These are phyloP conservation scores for Ustilago hordei DNA, from an alignment of 1,284 basidiomycete genomes.

Conservation along the genomic window DNA sequence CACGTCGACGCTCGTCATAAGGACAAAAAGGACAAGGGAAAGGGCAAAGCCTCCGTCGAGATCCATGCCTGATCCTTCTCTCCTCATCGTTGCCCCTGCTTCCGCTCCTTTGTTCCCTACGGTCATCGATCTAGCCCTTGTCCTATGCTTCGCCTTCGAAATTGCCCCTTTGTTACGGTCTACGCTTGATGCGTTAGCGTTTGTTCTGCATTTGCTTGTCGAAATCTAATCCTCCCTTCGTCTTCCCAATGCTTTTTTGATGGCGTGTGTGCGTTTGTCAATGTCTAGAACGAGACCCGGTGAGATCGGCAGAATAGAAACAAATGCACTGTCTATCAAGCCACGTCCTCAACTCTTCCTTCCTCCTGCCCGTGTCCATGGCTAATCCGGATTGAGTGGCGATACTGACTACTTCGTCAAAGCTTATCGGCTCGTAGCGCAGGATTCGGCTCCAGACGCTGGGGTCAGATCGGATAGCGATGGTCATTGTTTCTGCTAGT, in stretches of 20 bases:
- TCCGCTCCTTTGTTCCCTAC: conserved; percentile 5
- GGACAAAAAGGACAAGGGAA: neutral
- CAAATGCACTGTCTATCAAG: conserved; percentile 46
- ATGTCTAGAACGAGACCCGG: conserved; percentile 26
- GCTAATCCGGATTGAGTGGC: conserved; percentile 14
- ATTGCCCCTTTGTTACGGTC: neutral
- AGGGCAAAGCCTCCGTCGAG: neutral
- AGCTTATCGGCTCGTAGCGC: conserved; percentile 47
- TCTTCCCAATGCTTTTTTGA: neutral
- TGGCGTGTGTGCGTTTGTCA: neutral
- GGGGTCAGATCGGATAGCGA: conserved; percentile 17
- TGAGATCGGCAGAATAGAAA: conserved; percentile 38
- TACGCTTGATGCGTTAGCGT: conserved; percentile 27
- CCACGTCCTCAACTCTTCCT: conserved; percentile 42
- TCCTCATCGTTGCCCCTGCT: neutral
- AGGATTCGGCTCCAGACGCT: conserved; percentile 26
- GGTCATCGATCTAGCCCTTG: neutral
- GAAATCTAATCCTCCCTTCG: neutral
- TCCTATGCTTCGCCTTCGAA: conserved; percentile 1
- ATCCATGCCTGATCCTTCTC: conserved; percentile 4
- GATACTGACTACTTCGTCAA: conserved; percentile 48
- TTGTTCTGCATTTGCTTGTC: neutral
- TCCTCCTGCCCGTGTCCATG: conserved; percentile 31
- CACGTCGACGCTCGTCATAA: neutral
- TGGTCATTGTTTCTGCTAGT: conserved; percentile 26